phyloP scores from a whole-genome alignment of 495 filamentous ascomycete species.

The Aspergillus baeticus region DNA sequence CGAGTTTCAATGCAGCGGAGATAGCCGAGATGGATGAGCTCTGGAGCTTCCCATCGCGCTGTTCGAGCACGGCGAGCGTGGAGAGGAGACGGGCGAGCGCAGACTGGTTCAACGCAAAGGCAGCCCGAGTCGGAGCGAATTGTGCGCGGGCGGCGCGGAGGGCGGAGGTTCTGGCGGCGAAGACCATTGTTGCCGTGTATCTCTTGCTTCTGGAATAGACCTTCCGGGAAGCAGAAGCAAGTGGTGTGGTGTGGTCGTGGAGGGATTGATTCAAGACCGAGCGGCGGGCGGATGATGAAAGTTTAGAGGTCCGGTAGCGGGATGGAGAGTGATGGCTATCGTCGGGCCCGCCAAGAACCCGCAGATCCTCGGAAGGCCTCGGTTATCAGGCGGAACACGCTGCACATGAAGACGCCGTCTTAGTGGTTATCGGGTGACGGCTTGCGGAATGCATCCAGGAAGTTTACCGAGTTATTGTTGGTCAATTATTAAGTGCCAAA shows the following conservation, averaged over 20 bases:
- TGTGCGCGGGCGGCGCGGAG: constrained; percentile 51
- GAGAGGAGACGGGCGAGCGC: constrained; percentile 73
- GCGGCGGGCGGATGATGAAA: constrained; percentile 1
- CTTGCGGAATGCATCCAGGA: background rate
- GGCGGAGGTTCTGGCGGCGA: constrained; percentile 41
- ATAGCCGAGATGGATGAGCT: constrained; percentile 80
- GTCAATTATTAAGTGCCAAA: too few species aligned
- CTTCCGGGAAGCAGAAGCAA: background rate
- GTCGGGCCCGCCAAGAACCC: constrained; percentile 23
- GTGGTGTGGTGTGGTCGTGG: background rate
- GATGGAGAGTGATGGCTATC: constrained; percentile 18
- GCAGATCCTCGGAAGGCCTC: constrained; percentile 42
- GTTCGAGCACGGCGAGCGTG: constrained; percentile 88
- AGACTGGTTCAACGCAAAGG: constrained; percentile 32
- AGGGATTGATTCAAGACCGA: background rate
- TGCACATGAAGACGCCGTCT: background rate
- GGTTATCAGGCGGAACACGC: constrained; percentile 31
- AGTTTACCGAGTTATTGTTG: background rate
- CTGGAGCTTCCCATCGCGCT: constrained; percentile 85
- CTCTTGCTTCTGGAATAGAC: background rate
- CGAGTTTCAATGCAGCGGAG: constrained; percentile 82
- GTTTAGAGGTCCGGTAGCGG: constrained; percentile 33
- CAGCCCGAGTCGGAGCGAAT: constrained; percentile 23
- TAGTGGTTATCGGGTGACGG: background rate
- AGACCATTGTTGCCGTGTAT: constrained; percentile 35